Conservation (phyloP, 2,329 filamentous ascomycete species). For the Magnaporthiopsis incrustans region DNA sequence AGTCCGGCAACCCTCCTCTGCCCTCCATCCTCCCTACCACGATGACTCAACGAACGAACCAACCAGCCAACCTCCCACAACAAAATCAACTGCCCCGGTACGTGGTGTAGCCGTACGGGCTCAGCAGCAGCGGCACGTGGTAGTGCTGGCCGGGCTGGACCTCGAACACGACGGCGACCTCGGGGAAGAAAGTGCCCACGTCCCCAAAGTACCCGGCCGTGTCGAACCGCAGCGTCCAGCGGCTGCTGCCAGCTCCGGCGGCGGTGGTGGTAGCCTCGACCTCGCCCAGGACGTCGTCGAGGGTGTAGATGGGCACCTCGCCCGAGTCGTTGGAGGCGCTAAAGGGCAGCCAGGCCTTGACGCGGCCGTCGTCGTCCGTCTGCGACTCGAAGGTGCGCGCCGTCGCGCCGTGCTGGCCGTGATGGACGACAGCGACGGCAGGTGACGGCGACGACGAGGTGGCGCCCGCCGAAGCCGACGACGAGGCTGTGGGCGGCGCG, state of each 20-base stretch:
- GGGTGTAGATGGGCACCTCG: constrained; percentile 49
- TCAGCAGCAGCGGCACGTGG: constrained; percentile 70
- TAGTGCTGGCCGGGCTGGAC: constrained; percentile 57
- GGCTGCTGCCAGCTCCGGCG: constrained; percentile 24
- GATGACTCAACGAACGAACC: too few species aligned
- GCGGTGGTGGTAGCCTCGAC: constrained; percentile 19
- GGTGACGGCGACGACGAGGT: constrained; percentile 21
- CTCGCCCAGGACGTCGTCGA: constrained; percentile 46
- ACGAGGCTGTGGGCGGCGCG: constrained; percentile 15
- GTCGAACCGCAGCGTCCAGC: constrained; percentile 67
- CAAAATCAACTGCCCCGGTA: constrained; percentile 62
- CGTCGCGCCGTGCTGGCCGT: constrained; percentile 19
- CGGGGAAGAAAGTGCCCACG: constrained; percentile 52
- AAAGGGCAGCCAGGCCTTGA: constrained; percentile 60
- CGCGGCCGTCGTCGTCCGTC: constrained; percentile 70
- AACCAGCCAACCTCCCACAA: neutral
- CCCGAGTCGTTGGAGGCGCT: constrained; percentile 40
- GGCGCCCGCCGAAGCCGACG: constrained; percentile 14
- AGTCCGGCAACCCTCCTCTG: too few species aligned
- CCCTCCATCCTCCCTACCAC: too few species aligned
- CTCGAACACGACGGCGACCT: constrained; percentile 44
- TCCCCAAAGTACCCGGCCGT: constrained; percentile 62
- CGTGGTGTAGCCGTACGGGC: constrained; percentile 74
- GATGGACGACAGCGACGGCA: constrained; percentile 13
- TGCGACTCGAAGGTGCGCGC: constrained; percentile 52